phyloP scores from a whole-genome alignment of 805 yeast species.

The Barnettozyma californica region DNA sequence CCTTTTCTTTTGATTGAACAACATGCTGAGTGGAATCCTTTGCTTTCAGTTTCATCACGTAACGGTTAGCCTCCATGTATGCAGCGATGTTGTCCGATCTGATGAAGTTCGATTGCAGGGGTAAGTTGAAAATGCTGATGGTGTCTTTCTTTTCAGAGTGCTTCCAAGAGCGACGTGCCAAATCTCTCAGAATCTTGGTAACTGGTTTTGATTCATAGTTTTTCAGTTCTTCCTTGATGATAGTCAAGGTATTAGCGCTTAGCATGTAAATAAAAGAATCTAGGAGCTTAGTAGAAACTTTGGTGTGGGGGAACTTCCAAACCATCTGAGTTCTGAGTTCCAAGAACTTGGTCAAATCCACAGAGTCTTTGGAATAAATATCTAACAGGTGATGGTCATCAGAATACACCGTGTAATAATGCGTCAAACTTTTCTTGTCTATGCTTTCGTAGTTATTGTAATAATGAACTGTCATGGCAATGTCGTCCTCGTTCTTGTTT shows the following conservation, averaged over 20 bases:
- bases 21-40: conserved; percentile 24
- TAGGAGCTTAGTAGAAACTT: conserved; percentile 69
- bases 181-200: conserved; percentile 70
- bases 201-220: conserved; percentile 38
- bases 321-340: conserved; percentile 79
- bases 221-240: conserved; percentile 37
- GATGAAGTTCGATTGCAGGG: conserved; percentile 63
- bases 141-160: conserved; percentile 56
- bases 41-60: conserved; percentile 63
- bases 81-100: conserved; percentile 76
- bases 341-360: conserved; percentile 65
- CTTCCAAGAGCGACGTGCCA: conserved; percentile 90
- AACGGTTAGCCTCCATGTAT: conserved; percentile 85
- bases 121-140: conserved; percentile 66
- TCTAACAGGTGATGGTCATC: conserved; percentile 58
- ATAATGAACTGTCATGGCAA: conserved; percentile 76
- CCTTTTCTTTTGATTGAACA: conserved; percentile 38
- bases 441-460: conserved; percentile 67
- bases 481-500: conserved; percentile 57
- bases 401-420: conserved; percentile 63
- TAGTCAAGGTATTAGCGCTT: conserved; percentile 44
- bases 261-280: conserved; percentile 71
- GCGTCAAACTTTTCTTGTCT: conserved; percentile 69
- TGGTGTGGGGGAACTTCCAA: conserved; percentile 81
- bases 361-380: conserved; percentile 60